phyloP scores from a whole-genome alignment of 2,329 filamentous ascomycete genomes.

The Hypoxylon sp. region DNA sequence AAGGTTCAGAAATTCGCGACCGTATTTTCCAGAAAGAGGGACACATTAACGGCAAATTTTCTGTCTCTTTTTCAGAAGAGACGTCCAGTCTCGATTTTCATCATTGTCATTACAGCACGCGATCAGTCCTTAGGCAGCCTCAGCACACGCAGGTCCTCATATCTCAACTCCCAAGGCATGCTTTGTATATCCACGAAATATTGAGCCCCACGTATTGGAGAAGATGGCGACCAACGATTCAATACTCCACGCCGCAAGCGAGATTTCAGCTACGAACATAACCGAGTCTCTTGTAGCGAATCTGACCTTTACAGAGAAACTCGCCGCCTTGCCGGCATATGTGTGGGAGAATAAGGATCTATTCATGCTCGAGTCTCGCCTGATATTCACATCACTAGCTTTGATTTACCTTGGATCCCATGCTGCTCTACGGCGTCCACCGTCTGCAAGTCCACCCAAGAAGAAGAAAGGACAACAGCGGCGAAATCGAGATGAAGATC shows the following conservation, averaged over 20 bases:
- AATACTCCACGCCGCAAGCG: constrained; percentile 42
- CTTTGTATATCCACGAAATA: background rate
- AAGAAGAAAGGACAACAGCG: constrained; percentile 62
- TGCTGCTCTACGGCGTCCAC: constrained; percentile 85
- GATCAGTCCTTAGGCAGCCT: background rate
- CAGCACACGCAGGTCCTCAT: background rate
- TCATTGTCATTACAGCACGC: background rate
- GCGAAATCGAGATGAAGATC: constrained; percentile 65
- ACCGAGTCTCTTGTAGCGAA: constrained; percentile 38
- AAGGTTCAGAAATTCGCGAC: background rate
- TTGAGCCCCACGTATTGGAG: background rate
- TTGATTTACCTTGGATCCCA: constrained; percentile 90
- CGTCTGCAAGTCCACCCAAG: constrained; percentile 78
- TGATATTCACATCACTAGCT: constrained; percentile 77
- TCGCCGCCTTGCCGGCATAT: constrained; percentile 51
- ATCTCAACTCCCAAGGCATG: background rate
- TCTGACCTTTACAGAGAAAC: constrained; percentile 52
- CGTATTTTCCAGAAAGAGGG: background rate
- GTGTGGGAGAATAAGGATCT: constrained; percentile 57
- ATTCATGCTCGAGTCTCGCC: constrained; percentile 63
- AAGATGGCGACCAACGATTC: constrained; percentile 50
- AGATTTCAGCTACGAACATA: constrained; percentile 46
- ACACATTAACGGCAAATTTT: background rate
- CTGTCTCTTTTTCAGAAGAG: background rate
- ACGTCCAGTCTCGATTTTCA: background rate